Evolutionary conservation across 306 rosid genomes (phyloP).

Genomic region (Prunus salicina): DNA sequence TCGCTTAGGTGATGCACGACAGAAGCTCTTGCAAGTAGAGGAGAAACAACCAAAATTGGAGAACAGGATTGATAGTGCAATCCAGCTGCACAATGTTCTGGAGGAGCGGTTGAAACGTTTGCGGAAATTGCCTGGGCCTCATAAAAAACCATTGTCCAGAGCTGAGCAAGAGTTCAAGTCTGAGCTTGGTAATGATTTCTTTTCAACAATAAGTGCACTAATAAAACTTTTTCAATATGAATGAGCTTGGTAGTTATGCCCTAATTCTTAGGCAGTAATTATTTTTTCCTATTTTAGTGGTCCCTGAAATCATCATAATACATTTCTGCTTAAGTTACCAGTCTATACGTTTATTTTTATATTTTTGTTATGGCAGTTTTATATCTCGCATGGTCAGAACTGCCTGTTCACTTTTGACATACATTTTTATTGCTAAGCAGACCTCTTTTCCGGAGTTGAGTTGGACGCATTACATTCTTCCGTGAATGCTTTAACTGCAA

Average conservation of each 20-base stretch:
- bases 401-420: background rate
- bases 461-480: slow-evolving; percentile 75
- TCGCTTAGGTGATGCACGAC: slow-evolving; percentile 53
- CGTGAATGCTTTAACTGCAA: slow-evolving; percentile 55
- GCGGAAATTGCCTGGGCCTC: slow-evolving; percentile 67
- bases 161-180: slow-evolving; percentile 82
- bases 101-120: slow-evolving; percentile 72
- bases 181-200: slow-evolving; percentile 71
- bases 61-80: slow-evolving; percentile 53
- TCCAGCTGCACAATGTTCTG: slow-evolving; percentile 53
- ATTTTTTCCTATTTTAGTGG: background rate
- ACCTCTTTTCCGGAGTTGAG: slow-evolving; percentile 66
- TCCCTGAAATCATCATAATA: background rate
- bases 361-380: background rate
- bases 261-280: background rate
- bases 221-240: background rate
- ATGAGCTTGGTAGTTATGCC: background rate
- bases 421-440: slow-evolving; percentile 37
- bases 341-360: background rate
- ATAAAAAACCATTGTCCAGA: slow-evolving; percentile 78
- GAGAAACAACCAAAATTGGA: slow-evolving; percentile 51
- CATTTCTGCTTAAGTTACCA: background rate
- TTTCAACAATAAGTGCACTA: background rate
- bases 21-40: slow-evolving; percentile 60
- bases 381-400: slow-evolving; percentile 7